phyloP scores from a whole-genome alignment of 2,329 filamentous ascomycete genomes.

The Parastagonospora avenae region DNA sequence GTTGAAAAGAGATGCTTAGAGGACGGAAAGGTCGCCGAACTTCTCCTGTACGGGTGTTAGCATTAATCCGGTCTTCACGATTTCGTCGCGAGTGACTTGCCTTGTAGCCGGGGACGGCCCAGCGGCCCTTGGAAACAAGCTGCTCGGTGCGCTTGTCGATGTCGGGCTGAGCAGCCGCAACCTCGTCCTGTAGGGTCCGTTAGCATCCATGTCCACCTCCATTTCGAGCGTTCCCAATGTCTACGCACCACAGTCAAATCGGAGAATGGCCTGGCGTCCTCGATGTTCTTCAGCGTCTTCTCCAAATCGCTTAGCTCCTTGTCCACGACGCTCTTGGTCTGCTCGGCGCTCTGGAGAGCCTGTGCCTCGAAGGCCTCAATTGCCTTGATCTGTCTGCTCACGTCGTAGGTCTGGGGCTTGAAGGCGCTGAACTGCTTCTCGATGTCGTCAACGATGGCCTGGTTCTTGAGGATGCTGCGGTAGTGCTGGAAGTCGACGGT shows the following conservation, averaged over 20 bases:
- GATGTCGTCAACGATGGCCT: conserved; percentile 92
- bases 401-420: conserved; percentile 92
- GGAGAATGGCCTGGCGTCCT: conserved; percentile 92
- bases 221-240: conserved; percentile 1
- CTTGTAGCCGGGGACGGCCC: conserved; percentile 99
- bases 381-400: conserved; percentile 91
- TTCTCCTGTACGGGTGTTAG: conserved; percentile 78
- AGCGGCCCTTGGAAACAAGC: conserved; percentile 97
- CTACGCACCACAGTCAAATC: conserved; percentile 93
- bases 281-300: conserved; percentile 96
- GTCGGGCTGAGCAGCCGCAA: conserved; percentile 89
- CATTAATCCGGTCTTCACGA: not conserved
- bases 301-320: conserved; percentile 91
- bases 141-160: conserved; percentile 96
- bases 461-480: conserved; percentile 93
- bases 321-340: conserved; percentile 95
- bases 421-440: conserved; percentile 93
- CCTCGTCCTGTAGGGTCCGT: conserved; percentile 74
- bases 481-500: conserved; percentile 93
- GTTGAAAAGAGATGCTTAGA: conserved; percentile 65
- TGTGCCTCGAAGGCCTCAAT: conserved; percentile 98
- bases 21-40: conserved; percentile 94
- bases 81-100: conserved; percentile 57
- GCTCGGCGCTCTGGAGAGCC: conserved; percentile 94
- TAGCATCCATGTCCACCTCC: conserved; percentile 17